Evolutionary conservation across 2,329 filamentous ascomycete genomes (phyloP).

Genomic region (Dothideomycetes sp.): DNA sequence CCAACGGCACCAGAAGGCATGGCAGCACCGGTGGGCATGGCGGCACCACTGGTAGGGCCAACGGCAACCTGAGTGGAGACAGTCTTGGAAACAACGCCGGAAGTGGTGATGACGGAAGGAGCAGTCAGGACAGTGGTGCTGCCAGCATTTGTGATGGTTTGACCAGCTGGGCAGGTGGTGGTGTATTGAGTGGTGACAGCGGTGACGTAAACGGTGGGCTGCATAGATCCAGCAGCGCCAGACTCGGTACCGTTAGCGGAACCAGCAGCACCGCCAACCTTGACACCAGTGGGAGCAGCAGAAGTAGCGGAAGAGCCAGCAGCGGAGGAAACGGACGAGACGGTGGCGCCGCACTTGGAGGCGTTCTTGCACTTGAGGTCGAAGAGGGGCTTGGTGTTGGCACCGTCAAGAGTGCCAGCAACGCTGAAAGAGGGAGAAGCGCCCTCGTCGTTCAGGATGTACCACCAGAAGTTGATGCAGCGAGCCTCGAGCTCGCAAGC

Average conservation of each 20-base stretch:
- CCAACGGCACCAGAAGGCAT: constrained; percentile 3
- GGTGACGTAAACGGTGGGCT: constrained; percentile 11
- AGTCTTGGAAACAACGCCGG: constrained; percentile 9
- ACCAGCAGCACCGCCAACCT: background rate
- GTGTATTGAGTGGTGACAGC: constrained; percentile 7
- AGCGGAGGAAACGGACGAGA: constrained; percentile 10
- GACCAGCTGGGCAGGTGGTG: constrained; percentile 5
- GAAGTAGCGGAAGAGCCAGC: constrained; percentile 9
- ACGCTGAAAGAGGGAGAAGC: constrained; percentile 61
- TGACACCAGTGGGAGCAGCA: constrained; percentile 3
- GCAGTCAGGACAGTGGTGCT: constrained; percentile 5
- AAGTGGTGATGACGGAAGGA: constrained; percentile 12
- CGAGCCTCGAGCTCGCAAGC: constrained; percentile 60
- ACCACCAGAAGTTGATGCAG: constrained; percentile 58
- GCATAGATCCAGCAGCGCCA: constrained; percentile 4
- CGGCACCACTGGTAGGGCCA: constrained; percentile 17
- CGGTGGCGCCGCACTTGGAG: constrained; percentile 5
- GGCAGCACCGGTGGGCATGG: background rate
- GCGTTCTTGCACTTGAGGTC: constrained; percentile 48
- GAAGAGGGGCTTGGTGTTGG: constrained; percentile 49
- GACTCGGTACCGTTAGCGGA: background rate
- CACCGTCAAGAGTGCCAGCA: constrained; percentile 40
- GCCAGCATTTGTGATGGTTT: constrained; percentile 8
- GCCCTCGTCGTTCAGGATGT: constrained; percentile 58
- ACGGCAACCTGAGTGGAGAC: constrained; percentile 14